Evolutionary conservation across 2,329 filamentous ascomycete species (phyloP).

Genomic region (Falciphora oryzae): DNA sequence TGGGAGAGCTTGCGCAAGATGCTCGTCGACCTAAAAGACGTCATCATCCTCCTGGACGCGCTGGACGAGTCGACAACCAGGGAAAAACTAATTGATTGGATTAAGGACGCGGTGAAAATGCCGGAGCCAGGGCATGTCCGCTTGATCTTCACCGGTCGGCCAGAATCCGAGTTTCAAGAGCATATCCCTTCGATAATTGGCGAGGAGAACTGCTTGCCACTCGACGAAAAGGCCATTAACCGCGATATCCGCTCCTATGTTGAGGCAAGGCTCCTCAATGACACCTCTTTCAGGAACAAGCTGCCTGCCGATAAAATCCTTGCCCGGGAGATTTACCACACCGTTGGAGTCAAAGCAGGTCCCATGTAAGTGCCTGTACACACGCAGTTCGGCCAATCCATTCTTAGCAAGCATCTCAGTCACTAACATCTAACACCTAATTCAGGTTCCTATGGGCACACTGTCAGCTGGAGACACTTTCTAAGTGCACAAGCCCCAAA

Average conservation of each 20-base stretch:
- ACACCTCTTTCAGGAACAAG: background rate
- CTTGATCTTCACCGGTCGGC: conserved; percentile 2
- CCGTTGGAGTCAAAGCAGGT: background rate
- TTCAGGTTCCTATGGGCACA: background rate
- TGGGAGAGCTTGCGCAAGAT: background rate
- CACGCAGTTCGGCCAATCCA: no score
- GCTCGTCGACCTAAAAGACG: background rate
- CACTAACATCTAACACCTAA: background rate
- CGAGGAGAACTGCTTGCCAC: background rate
- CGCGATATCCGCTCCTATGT: background rate
- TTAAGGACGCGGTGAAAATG: background rate
- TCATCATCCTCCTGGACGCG: background rate
- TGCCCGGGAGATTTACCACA: background rate
- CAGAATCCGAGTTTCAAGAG: background rate
- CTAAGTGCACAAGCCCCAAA: no score
- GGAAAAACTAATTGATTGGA: background rate
- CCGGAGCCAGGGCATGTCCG: background rate
- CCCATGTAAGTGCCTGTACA: background rate
- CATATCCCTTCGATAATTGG: background rate
- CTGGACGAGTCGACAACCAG: background rate
- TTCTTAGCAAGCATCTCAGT: no score
- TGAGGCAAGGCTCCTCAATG: background rate
- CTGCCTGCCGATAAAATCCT: background rate
- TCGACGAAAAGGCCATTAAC: background rate
- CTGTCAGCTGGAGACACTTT: background rate